These are phyloP conservation scores for Dactylellina leptospora DNA, from an alignment of 2,329 filamentous ascomycete genomes.

Conservation along the genomic window DNA sequence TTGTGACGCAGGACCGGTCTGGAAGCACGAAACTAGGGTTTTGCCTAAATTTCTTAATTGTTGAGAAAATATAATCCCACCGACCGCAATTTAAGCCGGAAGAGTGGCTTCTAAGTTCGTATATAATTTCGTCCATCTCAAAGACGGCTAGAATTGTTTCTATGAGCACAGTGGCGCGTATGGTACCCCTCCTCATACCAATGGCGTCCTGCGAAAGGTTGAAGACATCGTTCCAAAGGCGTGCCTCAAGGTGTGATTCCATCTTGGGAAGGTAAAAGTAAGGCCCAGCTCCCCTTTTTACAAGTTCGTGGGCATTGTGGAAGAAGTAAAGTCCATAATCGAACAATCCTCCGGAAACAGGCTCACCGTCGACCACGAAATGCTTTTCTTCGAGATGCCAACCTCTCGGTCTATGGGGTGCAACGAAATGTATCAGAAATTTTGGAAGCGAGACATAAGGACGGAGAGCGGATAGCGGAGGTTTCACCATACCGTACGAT, in stretches of 20 bases:
- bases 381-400: slow-evolving; percentile 99
- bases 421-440: background rate
- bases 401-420: slow-evolving; percentile 71
- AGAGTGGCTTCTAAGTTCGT: slow-evolving; percentile 95
- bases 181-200: slow-evolving; percentile 86
- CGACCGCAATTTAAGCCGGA: slow-evolving; percentile 96
- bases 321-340: slow-evolving; percentile 99
- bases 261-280: slow-evolving; percentile 99
- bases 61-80: slow-evolving; percentile 99
- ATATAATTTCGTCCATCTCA: slow-evolving; percentile 99
- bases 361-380: slow-evolving; percentile 91
- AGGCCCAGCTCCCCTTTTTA: slow-evolving; percentile 83
- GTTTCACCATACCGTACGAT: slow-evolving; percentile 72
- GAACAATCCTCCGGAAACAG: slow-evolving; percentile 90
- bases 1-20: slow-evolving; percentile 88
- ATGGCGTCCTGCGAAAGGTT: slow-evolving; percentile 94
- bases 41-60: slow-evolving; percentile 99
- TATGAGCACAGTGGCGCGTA: slow-evolving; percentile 93
- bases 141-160: slow-evolving; percentile 98
- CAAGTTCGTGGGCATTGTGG: slow-evolving; percentile 92
- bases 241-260: slow-evolving; percentile 95
- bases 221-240: slow-evolving; percentile 98
- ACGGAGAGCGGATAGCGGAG: background rate
- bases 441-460: background rate
- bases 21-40: slow-evolving; percentile 93